These are phyloP conservation scores for Picea abies DNA, from an alignment of 83 land plant species.

Conservation along the genomic window DNA sequence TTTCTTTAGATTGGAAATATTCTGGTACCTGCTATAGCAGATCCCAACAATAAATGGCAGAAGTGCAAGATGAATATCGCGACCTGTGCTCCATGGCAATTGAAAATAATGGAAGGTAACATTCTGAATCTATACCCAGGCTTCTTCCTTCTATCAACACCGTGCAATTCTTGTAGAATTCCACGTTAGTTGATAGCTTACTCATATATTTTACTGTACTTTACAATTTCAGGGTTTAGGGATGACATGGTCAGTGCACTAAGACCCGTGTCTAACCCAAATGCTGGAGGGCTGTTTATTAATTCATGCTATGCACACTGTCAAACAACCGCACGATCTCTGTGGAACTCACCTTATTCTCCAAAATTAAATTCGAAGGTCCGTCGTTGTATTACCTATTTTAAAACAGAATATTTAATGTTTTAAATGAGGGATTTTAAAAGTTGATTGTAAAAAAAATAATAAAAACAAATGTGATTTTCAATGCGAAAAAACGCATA, in stretches of 20 bases:
- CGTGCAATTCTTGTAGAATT: too few relatives aligned
- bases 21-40: too few relatives aligned
- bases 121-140: too few relatives aligned
- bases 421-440: too few relatives aligned
- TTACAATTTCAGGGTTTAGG: conserved; percentile 34
- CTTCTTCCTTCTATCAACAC: too few relatives aligned
- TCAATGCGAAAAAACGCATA: not conserved
- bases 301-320: conserved; percentile 65
- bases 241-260: conserved; percentile 34
- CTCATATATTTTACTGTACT: not conserved
- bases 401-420: too few relatives aligned
- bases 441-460: too few relatives aligned
- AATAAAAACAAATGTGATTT: not conserved
- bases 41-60: too few relatives aligned
- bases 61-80: too few relatives aligned
- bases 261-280: conserved; percentile 15
- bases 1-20: too few relatives aligned
- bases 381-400: not conserved
- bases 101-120: conserved; percentile 47
- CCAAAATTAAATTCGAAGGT: conserved; percentile 40
- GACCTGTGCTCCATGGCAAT: conserved; percentile 19
- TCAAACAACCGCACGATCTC: conserved; percentile 46
- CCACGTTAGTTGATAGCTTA: too few relatives aligned
- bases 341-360: conserved; percentile 36
- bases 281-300: conserved; percentile 42